These are phyloP conservation scores for Mycena sanguinolenta DNA, from an alignment of 768 basidiomycete species.

Conservation along the genomic window DNA sequence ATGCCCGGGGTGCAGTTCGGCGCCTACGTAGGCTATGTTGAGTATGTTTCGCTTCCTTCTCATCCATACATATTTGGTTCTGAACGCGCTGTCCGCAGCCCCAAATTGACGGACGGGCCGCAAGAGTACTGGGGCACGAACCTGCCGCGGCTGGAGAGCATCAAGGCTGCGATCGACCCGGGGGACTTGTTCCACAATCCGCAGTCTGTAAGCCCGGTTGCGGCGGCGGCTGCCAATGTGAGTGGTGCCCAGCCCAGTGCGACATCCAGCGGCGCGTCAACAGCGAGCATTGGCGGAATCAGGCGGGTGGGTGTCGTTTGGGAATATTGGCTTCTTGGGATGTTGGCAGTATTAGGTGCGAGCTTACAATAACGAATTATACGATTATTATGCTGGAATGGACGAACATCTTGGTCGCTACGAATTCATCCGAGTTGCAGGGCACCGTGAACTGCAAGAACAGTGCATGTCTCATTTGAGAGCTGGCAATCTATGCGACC, in stretches of 20 bases:
- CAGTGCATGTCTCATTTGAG: not conserved
- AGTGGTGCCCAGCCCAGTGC: not conserved
- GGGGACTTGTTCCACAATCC: slow-evolving; percentile 36
- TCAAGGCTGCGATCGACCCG: slow-evolving; percentile 33
- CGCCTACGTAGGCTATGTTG: slow-evolving; percentile 38
- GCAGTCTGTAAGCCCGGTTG: slow-evolving; percentile 29
- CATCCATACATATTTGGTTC: not conserved
- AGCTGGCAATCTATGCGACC: not conserved
- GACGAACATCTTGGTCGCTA: no score
- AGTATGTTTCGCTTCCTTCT: slow-evolving; percentile 24
- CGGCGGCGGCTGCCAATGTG: not conserved
- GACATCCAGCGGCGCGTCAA: not conserved
- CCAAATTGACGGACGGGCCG: slow-evolving; percentile 30
- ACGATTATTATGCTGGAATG: no score
- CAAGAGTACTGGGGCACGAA: slow-evolving; percentile 36
- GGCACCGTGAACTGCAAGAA: no score
- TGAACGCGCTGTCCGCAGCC: slow-evolving; percentile 13
- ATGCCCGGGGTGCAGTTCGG: slow-evolving; percentile 36
- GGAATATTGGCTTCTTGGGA: not conserved
- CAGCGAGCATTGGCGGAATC: not conserved
- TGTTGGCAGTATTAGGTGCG: not conserved
- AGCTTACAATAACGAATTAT: not conserved
- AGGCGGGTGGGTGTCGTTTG: no score
- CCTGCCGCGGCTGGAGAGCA: slow-evolving; percentile 28
- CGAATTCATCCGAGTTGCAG: no score